Conservation (phyloP, 2,329 filamentous ascomycete genomes). For the Tolypocladium ovalisporum region DNA sequence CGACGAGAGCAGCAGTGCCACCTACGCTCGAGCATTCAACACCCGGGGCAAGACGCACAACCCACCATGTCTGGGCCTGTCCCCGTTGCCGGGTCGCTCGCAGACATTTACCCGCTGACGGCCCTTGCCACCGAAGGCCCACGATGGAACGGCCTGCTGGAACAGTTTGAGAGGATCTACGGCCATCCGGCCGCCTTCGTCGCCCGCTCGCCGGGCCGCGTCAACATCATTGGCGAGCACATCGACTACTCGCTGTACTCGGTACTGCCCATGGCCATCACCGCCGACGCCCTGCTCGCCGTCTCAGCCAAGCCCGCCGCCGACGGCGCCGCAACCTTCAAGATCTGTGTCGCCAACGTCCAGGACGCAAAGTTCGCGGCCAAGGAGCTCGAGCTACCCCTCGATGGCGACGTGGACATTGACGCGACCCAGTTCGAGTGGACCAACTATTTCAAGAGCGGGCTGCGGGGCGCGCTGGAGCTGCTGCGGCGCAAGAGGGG, state of each 20-base stretch:
- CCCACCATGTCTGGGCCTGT: conserved; percentile 46
- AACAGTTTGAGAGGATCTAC: conserved; percentile 60
- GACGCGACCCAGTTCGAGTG: conserved; percentile 81
- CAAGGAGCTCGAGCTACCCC: conserved; percentile 62
- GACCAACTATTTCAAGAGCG: conserved; percentile 98
- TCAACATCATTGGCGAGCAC: conserved; percentile 98
- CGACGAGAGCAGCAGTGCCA: neutral
- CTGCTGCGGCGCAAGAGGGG: conserved; percentile 60
- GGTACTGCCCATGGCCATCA: conserved; percentile 90
- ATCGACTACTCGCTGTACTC: conserved; percentile 98
- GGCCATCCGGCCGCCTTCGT: conserved; percentile 67
- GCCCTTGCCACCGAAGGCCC: conserved; percentile 54
- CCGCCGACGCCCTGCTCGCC: conserved; percentile 80
- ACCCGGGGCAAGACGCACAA: neutral
- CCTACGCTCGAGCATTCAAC: neutral
- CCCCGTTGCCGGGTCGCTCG: conserved; percentile 62
- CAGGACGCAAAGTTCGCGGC: conserved; percentile 64
- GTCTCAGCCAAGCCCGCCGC: conserved; percentile 47
- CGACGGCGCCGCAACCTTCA: conserved; percentile 42
- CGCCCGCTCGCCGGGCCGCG: conserved; percentile 80
- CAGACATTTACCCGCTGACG: conserved; percentile 74
- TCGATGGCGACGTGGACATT: conserved; percentile 57
- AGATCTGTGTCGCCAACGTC: conserved; percentile 71
- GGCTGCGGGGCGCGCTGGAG: conserved; percentile 69
- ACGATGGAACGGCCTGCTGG: conserved; percentile 66